Conservation (phyloP, 257 asterid genomes). For the Oldenlandia corymbosa region DNA sequence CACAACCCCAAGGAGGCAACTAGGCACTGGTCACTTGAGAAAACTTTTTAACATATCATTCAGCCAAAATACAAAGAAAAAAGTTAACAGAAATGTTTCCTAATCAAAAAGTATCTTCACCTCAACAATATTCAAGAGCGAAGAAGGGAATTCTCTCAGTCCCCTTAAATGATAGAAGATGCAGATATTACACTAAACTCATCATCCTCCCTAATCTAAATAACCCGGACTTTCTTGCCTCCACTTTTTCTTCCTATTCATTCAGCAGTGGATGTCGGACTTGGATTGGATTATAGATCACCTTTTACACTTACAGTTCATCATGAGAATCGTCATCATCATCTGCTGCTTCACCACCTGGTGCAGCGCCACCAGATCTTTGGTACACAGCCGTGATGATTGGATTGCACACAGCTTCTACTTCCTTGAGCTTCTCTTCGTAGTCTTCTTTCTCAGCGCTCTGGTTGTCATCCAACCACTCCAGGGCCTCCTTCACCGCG, state of each 20-base stretch:
- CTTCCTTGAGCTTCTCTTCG: constrained; percentile 95
- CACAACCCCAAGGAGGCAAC: no score
- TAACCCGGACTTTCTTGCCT: constrained; percentile 3
- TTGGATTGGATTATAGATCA: background rate
- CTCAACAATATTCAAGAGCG: constrained; percentile 11
- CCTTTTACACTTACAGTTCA: constrained; percentile 38
- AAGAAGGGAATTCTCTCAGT: constrained; percentile 10
- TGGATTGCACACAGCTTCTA: constrained; percentile 87
- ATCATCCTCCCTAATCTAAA: constrained; percentile 6
- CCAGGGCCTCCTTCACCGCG: constrained; percentile 84
- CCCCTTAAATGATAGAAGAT: background rate
- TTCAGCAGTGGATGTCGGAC: constrained; percentile 16
- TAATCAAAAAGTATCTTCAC: constrained; percentile 14
- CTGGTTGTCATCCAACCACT: constrained; percentile 95
- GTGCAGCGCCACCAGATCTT: constrained; percentile 90
- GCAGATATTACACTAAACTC: constrained; percentile 10
- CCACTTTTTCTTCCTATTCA: background rate
- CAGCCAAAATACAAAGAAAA: background rate
- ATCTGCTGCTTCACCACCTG: constrained; percentile 47
- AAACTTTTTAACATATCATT: no score
- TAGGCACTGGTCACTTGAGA: no score
- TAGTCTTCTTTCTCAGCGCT: constrained; percentile 78
- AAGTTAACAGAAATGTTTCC: constrained; percentile 2
- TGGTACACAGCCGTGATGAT: constrained; percentile 87
- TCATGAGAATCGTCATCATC: constrained; percentile 62